Conservation (phyloP, 495 filamentous ascomycete species). For the Xanthoparmelia taractica region DNA sequence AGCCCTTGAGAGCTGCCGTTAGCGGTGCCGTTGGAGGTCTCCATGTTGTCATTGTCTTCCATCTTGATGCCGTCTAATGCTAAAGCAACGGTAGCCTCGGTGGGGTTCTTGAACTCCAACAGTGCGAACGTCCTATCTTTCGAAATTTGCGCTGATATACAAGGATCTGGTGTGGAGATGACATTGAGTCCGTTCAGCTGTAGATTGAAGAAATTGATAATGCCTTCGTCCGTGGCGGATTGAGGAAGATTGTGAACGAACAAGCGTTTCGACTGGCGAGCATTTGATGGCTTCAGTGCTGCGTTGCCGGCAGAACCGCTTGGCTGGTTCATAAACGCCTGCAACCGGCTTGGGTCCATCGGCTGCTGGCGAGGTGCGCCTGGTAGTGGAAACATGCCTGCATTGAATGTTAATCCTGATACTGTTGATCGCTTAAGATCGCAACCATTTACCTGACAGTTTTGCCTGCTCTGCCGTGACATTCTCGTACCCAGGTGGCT, state of each 20-base stretch:
- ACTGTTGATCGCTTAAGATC: neutral
- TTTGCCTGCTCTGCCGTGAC: conserved; percentile 98
- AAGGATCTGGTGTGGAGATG: conserved; percentile 73
- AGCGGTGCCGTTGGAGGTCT: conserved; percentile 44
- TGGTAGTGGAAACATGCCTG: conserved; percentile 93
- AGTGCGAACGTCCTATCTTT: conserved; percentile 71
- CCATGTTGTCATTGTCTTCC: conserved; percentile 57
- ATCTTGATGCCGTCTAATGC: conserved; percentile 85
- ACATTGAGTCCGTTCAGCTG: conserved; percentile 93
- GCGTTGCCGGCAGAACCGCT: conserved; percentile 63
- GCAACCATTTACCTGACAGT: conserved; percentile 63
- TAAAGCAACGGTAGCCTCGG: conserved; percentile 83
- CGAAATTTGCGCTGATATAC: conserved; percentile 76
- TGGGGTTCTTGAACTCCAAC: conserved; percentile 79
- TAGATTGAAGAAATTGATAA: conserved; percentile 87
- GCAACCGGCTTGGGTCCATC: conserved; percentile 89
- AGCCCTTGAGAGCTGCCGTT: conserved; percentile 56
- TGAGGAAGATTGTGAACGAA: conserved; percentile 75
- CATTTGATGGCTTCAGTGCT: conserved; percentile 83
- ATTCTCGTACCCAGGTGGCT: conserved; percentile 95
- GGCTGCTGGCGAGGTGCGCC: conserved; percentile 92
- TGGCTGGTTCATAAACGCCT: conserved; percentile 91
- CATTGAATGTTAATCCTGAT: conserved; percentile 10
- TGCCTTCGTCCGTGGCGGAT: conserved; percentile 56
- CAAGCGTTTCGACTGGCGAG: conserved; percentile 85